A percentile compares a stretch with the other conserved stretches of the same genome.
phyloP scores from a whole-genome alignment of 768 basidiomycete species.

The Krasilnikovozyma curviuscula region DNA sequence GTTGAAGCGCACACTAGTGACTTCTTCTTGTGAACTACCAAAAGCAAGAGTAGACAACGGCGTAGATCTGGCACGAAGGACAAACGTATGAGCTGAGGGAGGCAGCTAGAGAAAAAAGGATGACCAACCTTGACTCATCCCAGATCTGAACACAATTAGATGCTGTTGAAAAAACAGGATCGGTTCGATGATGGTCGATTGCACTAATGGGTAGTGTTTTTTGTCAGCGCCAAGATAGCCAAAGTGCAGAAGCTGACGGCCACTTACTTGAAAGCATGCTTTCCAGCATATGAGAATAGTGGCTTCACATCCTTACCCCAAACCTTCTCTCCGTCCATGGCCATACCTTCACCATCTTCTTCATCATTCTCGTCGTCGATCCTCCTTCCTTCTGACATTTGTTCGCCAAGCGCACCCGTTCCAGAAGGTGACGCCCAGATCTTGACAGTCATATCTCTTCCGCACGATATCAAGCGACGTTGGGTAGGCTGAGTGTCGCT shows the following conservation, averaged over 20 bases:
- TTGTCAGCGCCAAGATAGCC: constrained; percentile 2
- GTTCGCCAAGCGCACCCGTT: constrained; percentile 1
- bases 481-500: constrained; percentile 21
- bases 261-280: constrained; percentile 72
- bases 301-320: constrained; percentile 37
- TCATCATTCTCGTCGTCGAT: constrained; percentile 19
- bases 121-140: constrained; percentile 81
- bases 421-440: constrained; percentile 23
- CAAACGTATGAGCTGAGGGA: no score
- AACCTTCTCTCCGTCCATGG: constrained; percentile 16
- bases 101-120: not conserved
- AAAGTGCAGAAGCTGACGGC: not conserved
- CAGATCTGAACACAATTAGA: constrained; percentile 87
- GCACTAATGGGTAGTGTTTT: constrained; percentile 34
- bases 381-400: constrained; percentile 17
- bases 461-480: constrained; percentile 24
- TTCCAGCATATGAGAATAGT: constrained; percentile 58
- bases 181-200: constrained; percentile 80
- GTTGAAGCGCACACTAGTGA: constrained; percentile 77
- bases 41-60: constrained; percentile 74
- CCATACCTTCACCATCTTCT: constrained; percentile 14
- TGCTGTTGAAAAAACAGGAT: constrained; percentile 81
- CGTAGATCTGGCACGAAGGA: constrained; percentile 44
- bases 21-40: constrained; percentile 69
- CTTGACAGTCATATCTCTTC: constrained; percentile 26